phyloP scores from a whole-genome alignment of 192 early-diverging fungal genomes.

The Umbelopsis isabellina region DNA sequence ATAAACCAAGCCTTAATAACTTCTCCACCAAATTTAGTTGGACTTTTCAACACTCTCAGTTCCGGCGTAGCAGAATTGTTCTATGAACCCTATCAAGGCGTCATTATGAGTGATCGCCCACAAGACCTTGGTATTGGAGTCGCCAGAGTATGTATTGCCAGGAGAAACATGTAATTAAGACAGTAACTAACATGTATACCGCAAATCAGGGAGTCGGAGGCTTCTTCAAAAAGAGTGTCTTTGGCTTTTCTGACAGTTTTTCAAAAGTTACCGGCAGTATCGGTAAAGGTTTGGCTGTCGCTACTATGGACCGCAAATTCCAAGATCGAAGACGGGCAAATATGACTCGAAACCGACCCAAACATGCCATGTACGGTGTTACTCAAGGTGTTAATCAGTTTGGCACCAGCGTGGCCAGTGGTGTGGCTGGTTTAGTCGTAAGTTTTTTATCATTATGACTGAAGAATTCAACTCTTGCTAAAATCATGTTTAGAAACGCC shows the following conservation, averaged over 20 bases:
- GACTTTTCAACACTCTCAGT: slow-evolving; percentile 84
- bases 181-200: background rate
- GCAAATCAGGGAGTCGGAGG: slow-evolving; percentile 56
- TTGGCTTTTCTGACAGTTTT: slow-evolving; percentile 84
- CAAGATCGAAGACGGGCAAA: slow-evolving; percentile 73
- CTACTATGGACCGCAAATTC: slow-evolving; percentile 83
- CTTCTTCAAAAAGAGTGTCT: slow-evolving; percentile 84
- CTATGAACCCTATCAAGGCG: slow-evolving; percentile 90
- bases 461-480: background rate
- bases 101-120: slow-evolving; percentile 82
- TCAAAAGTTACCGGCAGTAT: slow-evolving; percentile 85
- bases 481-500: slow-evolving; percentile 52
- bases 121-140: slow-evolving; percentile 87
- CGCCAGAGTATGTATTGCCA: slow-evolving; percentile 51
- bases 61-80: slow-evolving; percentile 89
- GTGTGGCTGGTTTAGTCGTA: slow-evolving; percentile 77
- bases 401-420: slow-evolving; percentile 73
- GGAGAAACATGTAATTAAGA: background rate
- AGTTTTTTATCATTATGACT: background rate
- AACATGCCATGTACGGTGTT: slow-evolving; percentile 83
- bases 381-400: slow-evolving; percentile 79
- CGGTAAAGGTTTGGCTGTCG: slow-evolving; percentile 85
- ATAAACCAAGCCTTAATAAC: background rate
- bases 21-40: slow-evolving; percentile 55
- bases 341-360: slow-evolving; percentile 76